Evolutionary conservation across 2,329 filamentous ascomycete genomes (phyloP).

Genomic region (Cadophora malorum): DNA sequence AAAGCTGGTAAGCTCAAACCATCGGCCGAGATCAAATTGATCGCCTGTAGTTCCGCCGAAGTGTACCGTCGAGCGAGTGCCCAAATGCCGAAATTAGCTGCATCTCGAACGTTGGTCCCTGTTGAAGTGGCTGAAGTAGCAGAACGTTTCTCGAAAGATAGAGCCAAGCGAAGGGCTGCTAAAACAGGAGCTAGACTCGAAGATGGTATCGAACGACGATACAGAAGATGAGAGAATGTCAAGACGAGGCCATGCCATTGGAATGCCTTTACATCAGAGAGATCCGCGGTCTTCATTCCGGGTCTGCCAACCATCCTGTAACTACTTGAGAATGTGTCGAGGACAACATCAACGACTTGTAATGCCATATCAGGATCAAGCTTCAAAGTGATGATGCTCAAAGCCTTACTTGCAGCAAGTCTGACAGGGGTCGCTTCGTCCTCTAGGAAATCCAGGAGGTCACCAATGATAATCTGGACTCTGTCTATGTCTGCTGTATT

Average conservation of each 20-base stretch:
- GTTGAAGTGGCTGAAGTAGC: conserved; percentile 83
- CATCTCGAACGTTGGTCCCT: conserved; percentile 91
- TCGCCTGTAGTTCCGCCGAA: conserved; percentile 74
- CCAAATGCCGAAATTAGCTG: conserved; percentile 97
- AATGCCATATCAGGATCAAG: conserved; percentile 80
- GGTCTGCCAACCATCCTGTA: conserved; percentile 48
- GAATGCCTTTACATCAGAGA: conserved; percentile 78
- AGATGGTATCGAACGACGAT: conserved; percentile 79
- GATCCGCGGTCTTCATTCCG: not conserved
- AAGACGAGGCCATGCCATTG: conserved; percentile 94
- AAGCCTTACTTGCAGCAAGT: conserved; percentile 88
- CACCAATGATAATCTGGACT: conserved; percentile 82
- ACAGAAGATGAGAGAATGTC: conserved; percentile 85
- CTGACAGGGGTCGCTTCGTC: conserved; percentile 93
- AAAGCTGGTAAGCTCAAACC: conserved; percentile 57
- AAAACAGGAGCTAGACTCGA: conserved; percentile 75
- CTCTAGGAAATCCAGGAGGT: conserved; percentile 76
- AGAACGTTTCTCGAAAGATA: conserved; percentile 88
- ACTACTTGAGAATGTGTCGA: conserved; percentile 68
- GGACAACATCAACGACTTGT: conserved; percentile 86
- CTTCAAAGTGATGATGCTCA: conserved; percentile 85
- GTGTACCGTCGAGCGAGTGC: conserved; percentile 86
- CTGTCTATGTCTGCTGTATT: conserved; percentile 51
- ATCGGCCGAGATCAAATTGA: conserved; percentile 52
- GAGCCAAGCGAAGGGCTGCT: conserved; percentile 76